Evolutionary conservation across 345 rosid genomes (phyloP), one percentile per base, ranked within the genome.

Genomic region (Moricandia arvensis): DNA sequence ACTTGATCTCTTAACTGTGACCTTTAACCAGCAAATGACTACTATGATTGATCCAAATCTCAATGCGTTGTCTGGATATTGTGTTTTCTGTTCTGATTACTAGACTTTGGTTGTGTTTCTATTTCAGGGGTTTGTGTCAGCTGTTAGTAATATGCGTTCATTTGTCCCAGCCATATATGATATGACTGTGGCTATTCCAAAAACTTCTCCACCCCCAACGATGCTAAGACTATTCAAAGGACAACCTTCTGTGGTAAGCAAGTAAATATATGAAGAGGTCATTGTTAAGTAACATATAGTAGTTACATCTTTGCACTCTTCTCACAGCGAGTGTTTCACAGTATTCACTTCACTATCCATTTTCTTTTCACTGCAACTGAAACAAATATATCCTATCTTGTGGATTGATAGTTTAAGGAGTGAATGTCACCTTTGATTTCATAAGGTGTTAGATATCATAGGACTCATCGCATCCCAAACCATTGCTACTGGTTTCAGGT

Each of bases 131-230:
- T 95, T 95, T 83, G 97, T 95, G 73, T 81, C 99, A 78, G 93
- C 98, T n/a, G 97, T 92, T 64, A 86, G 85, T 80, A 86, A 95
- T 54, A 86, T 95, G 97, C 92, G 99, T 41, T 81, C 93, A 43
- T 95, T 95, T 81, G 93, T 92, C 64, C 99, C 97, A 51, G 97
- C 97, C 78, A 86, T 95, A 69, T 95, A 95, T 82, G 96, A 95
- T 78, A 83, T 87, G 61, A 92, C 99, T 34, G 88, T 88, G 77
- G 86, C 90, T 63, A 89, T 95, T 75, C 92, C 95, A 6, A 87
- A 83, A 83, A 78, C 80, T 57, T 89, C 96, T 51, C 86, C 92
- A 7, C 81, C 89, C 21, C 97, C 98, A n/a, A 94, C 96, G 15
- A 82, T 91, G 86, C 81, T 91, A 21, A 87, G 95, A 77, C 82